Evolutionary conservation across 805 yeast species (phyloP).

Genomic region (Limtongia smithiae): DNA sequence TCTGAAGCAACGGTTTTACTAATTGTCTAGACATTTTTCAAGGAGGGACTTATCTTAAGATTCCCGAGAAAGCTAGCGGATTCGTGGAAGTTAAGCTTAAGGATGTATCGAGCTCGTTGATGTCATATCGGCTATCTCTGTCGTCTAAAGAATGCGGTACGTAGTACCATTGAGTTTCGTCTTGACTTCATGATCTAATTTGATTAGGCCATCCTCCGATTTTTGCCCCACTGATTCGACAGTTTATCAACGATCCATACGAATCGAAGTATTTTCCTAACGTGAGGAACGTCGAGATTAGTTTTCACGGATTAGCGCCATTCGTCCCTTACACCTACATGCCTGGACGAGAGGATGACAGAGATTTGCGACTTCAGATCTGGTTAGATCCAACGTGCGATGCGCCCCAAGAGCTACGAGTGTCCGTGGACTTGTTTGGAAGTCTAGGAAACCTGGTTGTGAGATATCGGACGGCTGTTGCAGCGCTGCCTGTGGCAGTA

Average conservation of each 20-base stretch:
- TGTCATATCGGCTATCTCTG: conserved; percentile 47
- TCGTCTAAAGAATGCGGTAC: conserved; percentile 2
- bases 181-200: too few species aligned
- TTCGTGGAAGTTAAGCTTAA: conserved; percentile 48
- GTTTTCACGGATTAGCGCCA: conserved; percentile 66
- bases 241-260: conserved; percentile 57
- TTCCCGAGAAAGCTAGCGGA: conserved; percentile 47
- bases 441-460: conserved; percentile 68
- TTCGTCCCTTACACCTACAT: conserved; percentile 47
- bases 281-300: conserved; percentile 38
- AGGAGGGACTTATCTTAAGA: conserved; percentile 35
- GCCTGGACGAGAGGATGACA: conserved; percentile 9
- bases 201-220: conserved; percentile 3
- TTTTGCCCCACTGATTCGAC: conserved; percentile 66
- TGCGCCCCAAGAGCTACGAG: conserved; percentile 20
- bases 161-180: not conserved
- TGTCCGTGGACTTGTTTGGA: conserved; percentile 51
- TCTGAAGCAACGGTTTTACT: too few species aligned
- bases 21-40: conserved; percentile 26
- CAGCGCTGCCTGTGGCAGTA: conserved; percentile 64
- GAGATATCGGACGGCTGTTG: conserved; percentile 71
- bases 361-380: conserved; percentile 33
- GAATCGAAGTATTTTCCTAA: conserved; percentile 80
- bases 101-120: conserved; percentile 58
- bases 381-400: conserved; percentile 33